Percentiles rank a stretch among this genome's conserved stretches.
Conservation (phyloP, 768 basidiomycete genomes). For the Rossbeevera mucosa region DNA sequence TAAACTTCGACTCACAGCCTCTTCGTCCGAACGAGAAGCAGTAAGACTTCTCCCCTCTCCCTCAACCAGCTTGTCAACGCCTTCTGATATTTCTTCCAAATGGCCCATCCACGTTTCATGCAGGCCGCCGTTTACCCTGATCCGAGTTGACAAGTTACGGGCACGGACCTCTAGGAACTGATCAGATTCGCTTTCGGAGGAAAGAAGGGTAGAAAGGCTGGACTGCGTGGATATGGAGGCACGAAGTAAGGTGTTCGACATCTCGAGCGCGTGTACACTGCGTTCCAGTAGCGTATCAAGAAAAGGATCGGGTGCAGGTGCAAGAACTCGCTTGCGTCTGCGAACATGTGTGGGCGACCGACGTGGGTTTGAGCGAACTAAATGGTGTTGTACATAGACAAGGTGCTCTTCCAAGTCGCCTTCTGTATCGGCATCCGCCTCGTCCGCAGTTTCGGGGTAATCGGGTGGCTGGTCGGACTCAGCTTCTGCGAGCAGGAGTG, state of each 20-base stretch:
- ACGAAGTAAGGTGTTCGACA: conserved; percentile 77
- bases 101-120: conserved; percentile 63
- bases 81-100: conserved; percentile 58
- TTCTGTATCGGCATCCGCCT: conserved; percentile 69
- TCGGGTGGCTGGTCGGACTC: conserved; percentile 65
- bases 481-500: conserved; percentile 24
- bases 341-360: conserved; percentile 22
- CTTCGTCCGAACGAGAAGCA: conserved; percentile 11
- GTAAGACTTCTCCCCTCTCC: conserved; percentile 14
- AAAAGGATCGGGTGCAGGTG: conserved; percentile 44
- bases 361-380: conserved; percentile 32
- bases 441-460: conserved; percentile 73
- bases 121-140: conserved; percentile 40
- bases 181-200: conserved; percentile 44
- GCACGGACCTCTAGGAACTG: conserved; percentile 45
- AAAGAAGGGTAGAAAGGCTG: conserved; percentile 46
- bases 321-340: conserved; percentile 27
- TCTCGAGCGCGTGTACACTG: conserved; percentile 80
- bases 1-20: conserved; percentile 42
- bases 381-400: conserved; percentile 25
- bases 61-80: conserved; percentile 57
- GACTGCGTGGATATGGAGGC: conserved; percentile 71
- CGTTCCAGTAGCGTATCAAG: conserved; percentile 77
- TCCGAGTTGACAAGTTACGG: conserved; percentile 48
- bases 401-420: conserved; percentile 22